A percentile compares a stretch with the other conserved stretches of the same genome.
These are phyloP conservation scores for Alternaria gaisen DNA, from an alignment of 2,329 filamentous ascomycete genomes.

Conservation along the genomic window DNA sequence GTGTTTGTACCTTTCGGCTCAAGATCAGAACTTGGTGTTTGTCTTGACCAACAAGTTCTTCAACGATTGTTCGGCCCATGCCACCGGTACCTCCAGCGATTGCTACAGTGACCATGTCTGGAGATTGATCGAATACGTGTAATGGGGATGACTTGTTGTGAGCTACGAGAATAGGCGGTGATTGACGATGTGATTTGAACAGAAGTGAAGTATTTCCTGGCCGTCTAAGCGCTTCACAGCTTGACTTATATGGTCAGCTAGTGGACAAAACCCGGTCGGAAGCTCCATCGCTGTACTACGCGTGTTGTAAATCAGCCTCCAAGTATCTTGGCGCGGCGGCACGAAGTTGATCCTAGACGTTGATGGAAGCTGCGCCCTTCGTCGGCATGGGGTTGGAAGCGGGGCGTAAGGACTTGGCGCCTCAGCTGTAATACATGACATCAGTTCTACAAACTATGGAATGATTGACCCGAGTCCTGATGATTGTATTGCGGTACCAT, in stretches of 20 bases:
- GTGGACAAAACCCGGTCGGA: neutral
- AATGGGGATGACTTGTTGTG: neutral
- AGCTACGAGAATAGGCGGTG: neutral
- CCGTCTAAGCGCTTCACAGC: neutral
- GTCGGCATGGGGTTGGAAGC: neutral
- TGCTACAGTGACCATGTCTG: conserved; percentile 24
- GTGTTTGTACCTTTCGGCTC: conserved; percentile 20
- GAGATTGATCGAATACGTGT: neutral
- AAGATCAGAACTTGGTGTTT: conserved; percentile 28
- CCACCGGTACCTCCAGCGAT: conserved; percentile 36
- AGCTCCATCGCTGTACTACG: neutral
- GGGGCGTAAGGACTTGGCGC: neutral
- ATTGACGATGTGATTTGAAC: neutral
- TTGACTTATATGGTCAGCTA: neutral
- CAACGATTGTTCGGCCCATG: conserved; percentile 29
- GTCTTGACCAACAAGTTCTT: conserved; percentile 20
- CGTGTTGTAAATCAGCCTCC: neutral
- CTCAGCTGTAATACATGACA: neutral
- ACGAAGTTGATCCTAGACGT: neutral
- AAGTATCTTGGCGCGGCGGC: neutral
- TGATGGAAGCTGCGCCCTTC: neutral
- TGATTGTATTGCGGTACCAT: neutral
- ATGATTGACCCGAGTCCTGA: neutral
- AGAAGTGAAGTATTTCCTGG: neutral
- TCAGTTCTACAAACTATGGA: neutral